Conservation (phyloP, 2,329 filamentous ascomycete genomes). For the Botrytis squamosa region DNA sequence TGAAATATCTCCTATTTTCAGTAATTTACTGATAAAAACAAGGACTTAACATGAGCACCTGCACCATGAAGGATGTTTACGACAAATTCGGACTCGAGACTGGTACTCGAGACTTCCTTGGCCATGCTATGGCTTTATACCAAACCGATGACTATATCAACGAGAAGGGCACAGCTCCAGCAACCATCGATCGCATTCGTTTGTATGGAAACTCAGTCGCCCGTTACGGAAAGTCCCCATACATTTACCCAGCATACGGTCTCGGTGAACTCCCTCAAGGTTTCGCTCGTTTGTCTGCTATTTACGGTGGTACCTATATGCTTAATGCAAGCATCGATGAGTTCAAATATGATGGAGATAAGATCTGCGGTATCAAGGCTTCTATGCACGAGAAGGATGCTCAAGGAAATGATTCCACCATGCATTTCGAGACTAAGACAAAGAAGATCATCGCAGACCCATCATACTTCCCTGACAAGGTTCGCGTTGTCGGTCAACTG, state of each 20-base stretch:
- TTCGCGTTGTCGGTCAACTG: slow-evolving; percentile 82
- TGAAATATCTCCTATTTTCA: background rate
- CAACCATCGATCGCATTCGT: slow-evolving; percentile 87
- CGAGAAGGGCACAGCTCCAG: slow-evolving; percentile 69
- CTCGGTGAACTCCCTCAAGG: slow-evolving; percentile 96
- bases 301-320: slow-evolving; percentile 99
- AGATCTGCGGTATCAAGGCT: slow-evolving; percentile 93
- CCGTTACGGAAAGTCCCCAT: slow-evolving; percentile 95
- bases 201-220: slow-evolving; percentile 98
- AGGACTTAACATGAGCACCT: slow-evolving; percentile 77
- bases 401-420: slow-evolving; percentile 57
- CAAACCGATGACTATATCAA: slow-evolving; percentile 85
- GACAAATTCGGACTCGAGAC: slow-evolving; percentile 95
- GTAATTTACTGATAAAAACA: slow-evolving; percentile 30
- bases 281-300: slow-evolving; percentile 94
- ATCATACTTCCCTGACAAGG: slow-evolving; percentile 92
- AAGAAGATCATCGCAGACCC: slow-evolving; percentile 96
- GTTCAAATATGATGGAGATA: slow-evolving; percentile 77
- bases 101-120: slow-evolving; percentile 90
- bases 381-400: slow-evolving; percentile 85
- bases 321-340: slow-evolving; percentile 94
- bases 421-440: slow-evolving; percentile 95
- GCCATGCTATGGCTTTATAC: slow-evolving; percentile 97
- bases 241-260: slow-evolving; percentile 98
- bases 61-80: slow-evolving; percentile 97